Evolutionary conservation across 176 grass and related monocot species (phyloP).

Genomic region (Eremochloa ophiuroides): DNA sequence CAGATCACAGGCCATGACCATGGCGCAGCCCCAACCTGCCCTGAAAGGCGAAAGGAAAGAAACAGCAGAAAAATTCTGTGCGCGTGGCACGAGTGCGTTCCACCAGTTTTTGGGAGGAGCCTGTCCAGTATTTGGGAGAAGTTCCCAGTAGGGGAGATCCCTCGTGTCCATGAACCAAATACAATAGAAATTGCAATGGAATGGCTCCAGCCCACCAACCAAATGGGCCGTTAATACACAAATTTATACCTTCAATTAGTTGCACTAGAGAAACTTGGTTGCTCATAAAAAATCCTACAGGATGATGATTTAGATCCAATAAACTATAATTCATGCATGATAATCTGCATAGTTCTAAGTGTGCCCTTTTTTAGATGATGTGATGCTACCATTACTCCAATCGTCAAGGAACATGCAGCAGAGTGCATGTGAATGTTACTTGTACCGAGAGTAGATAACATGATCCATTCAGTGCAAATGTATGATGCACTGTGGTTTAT

Average conservation of each 20-base stretch:
- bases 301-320: slow-evolving; percentile 22
- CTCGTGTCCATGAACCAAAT: not conserved
- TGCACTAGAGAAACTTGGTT: not conserved
- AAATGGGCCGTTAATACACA: not conserved
- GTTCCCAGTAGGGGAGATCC: not conserved
- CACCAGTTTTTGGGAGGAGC: not conserved
- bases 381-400: slow-evolving; percentile 8
- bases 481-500: not conserved
- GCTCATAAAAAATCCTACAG: slow-evolving; percentile 4
- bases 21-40: not conserved
- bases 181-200: not conserved
- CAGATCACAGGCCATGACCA: not conserved
- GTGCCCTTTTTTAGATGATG: not conserved
- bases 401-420: not conserved
- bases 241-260: not conserved
- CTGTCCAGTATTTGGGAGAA: not conserved
- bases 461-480: not conserved
- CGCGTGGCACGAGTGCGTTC: not conserved
- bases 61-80: not conserved
- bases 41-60: not conserved
- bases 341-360: slow-evolving; percentile 7
- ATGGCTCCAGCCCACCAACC: not conserved
- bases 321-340: not conserved
- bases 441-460: slow-evolving; percentile 8
- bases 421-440: not conserved